Base-by-base conservation (phyloP, 176 grass and related monocot genomes). In the Musa acuminata region DNA sequence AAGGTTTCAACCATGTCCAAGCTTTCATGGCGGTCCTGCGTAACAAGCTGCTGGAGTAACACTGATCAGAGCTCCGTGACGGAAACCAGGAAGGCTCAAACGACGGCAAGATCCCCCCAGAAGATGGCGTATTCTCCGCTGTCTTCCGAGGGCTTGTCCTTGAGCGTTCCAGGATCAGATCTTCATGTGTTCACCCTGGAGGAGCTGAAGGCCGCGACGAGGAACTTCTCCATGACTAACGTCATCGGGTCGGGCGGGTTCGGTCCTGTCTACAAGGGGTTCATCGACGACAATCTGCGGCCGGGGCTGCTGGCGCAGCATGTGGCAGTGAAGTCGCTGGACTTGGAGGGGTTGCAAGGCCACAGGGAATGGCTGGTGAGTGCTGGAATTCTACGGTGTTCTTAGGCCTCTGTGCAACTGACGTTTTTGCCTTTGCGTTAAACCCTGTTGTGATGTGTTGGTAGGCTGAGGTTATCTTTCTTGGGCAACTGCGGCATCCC, bases 321-420 rank as follows among this genome's bases (percentile, higher is more conserved):
- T 23, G 63, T 65, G 7, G 63, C 63, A 2, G 63, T 65, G 7
- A 65, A 65, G 63, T 65, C 63, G 9, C 23, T 65, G 17, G 63
- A 65, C 63, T 25, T 65, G 23, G 22, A 65, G 23, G 63, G 63
- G 9, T 1, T 11, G 2, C 63, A 65, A 23, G 63, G 63, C 21
- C 63, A 65, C 63, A 1, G 63, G 23, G 63, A 65, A 65, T 65
- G 63, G 63, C 63, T 65, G 22, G 63, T 65, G 10, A 63, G 35
- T 43, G 35, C 35, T 6, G 35, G 35, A 43, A 43, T 43, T 43
- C 35, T 43, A 43, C 35, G 4, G 4, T 43, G 35, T 3, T 29
- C 29, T 29, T 29, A 29, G 29, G 29, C 29, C 35, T 43, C 4
- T 43, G 35, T 43, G 35, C 3, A 5, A 6, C 35, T 43, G 35